Evolutionary conservation across 352 stramenopile species (phyloP).

Genomic region (Phytophthora chlamydospora): DNA sequence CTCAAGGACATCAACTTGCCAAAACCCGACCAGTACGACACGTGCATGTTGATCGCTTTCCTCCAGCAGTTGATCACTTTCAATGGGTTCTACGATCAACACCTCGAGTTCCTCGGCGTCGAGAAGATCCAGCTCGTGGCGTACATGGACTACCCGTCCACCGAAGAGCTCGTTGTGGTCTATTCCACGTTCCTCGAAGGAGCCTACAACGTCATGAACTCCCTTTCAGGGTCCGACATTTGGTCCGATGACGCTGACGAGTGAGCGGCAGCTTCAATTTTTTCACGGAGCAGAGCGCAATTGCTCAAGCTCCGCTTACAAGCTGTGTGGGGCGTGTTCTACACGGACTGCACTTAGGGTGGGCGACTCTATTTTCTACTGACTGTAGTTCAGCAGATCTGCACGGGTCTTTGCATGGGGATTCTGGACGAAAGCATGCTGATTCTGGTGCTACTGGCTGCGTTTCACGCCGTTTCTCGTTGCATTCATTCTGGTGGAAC

Average conservation of each 20-base stretch:
- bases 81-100: conserved; percentile 96
- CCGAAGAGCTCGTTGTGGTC: conserved; percentile 88
- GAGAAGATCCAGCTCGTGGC: conserved; percentile 95
- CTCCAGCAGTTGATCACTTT: conserved; percentile 96
- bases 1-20: conserved; percentile 97
- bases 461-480: conserved; percentile 49
- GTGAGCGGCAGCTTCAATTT: conserved; percentile 21
- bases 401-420: conserved; percentile 49
- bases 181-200: conserved; percentile 91
- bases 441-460: conserved; percentile 52
- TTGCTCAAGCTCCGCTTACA: conserved; percentile 45
- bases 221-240: conserved; percentile 39
- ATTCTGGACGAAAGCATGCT: conserved; percentile 42
- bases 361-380: conserved; percentile 62
- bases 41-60: conserved; percentile 96
- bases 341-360: conserved; percentile 48
- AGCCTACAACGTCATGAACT: conserved; percentile 51
- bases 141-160: conserved; percentile 93
- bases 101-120: conserved; percentile 94
- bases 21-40: conserved; percentile 95
- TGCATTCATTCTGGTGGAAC: conserved; percentile 29
- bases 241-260: conserved; percentile 29
- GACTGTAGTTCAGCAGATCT: conserved; percentile 47
- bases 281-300: conserved; percentile 36
- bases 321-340: conserved; percentile 57